Evolutionary conservation across 2,329 filamentous ascomycete genomes (phyloP).

Genomic region (Trichoderma guizhouense): DNA sequence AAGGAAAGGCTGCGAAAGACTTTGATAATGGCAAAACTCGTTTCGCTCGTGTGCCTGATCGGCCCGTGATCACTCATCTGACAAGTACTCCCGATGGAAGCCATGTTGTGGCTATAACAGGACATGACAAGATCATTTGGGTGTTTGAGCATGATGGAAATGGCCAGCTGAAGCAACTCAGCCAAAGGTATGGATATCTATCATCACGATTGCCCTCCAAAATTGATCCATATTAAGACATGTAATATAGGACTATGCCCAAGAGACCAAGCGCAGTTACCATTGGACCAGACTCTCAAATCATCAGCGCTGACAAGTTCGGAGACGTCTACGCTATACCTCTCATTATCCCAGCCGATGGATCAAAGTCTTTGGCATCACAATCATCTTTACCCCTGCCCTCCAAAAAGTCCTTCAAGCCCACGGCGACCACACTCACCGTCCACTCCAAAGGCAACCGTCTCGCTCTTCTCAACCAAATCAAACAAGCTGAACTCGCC

Average conservation of each 20-base stretch:
- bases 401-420: constrained; percentile 36
- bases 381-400: constrained; percentile 20
- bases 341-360: constrained; percentile 39
- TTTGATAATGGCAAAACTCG: constrained; percentile 20
- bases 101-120: constrained; percentile 74
- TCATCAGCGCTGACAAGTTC: constrained; percentile 90
- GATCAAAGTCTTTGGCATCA: constrained; percentile 17
- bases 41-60: constrained; percentile 41
- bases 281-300: constrained; percentile 66
- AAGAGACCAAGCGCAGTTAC: constrained; percentile 80
- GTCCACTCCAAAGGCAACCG: constrained; percentile 64
- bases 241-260: constrained; percentile 66
- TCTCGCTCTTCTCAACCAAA: constrained; percentile 57
- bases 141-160: constrained; percentile 68
- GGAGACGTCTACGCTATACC: constrained; percentile 92
- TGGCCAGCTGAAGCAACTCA: constrained; percentile 63
- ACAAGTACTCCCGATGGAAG: constrained; percentile 59
- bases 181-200: constrained; percentile 57
- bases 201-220: not conserved
- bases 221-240: not conserved
- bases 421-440: constrained; percentile 55
- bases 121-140: constrained; percentile 87
- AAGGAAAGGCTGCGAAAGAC: constrained; percentile 25
- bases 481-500: constrained; percentile 41
- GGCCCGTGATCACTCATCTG: constrained; percentile 67